These are phyloP conservation scores for Murraya koenigii DNA, from an alignment of 345 rosid genomes.

Conservation along the genomic window DNA sequence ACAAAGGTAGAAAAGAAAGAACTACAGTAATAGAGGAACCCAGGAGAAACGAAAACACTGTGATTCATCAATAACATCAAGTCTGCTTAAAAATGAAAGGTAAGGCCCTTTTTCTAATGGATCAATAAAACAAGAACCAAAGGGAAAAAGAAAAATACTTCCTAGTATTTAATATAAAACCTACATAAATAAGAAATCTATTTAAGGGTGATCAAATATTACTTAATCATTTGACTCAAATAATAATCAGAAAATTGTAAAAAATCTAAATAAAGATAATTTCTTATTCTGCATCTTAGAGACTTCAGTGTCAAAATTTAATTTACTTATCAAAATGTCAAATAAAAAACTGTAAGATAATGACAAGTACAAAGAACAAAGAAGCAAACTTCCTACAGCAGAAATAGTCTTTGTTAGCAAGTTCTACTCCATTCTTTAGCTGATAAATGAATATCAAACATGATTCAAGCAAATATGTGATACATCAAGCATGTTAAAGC, in stretches of 20 bases:
- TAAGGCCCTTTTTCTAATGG: background rate
- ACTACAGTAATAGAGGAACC: background rate
- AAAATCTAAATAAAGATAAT: background rate
- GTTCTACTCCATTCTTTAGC: background rate
- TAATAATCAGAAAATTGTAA: background rate
- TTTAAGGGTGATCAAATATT: no score
- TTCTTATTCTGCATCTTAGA: background rate
- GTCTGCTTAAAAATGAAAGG: background rate
- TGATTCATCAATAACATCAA: background rate
- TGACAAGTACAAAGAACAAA: background rate
- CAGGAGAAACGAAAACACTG: background rate
- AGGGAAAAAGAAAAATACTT: no score
- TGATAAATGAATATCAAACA: background rate
- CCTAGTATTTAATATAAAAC: background rate
- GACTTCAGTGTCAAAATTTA: background rate
- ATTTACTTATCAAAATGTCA: background rate
- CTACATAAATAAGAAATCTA: background rate
- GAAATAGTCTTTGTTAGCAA: background rate
- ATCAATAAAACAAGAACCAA: background rate
- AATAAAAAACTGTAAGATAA: background rate
- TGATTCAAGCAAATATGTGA: constrained; percentile 1
- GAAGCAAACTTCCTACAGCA: background rate
- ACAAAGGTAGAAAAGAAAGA: background rate
- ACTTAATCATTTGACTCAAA: background rate
- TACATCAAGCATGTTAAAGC: background rate